These are phyloP conservation scores for Polyplosphaeria fusca DNA, from an alignment of 495 filamentous ascomycete genomes.

Conservation along the genomic window DNA sequence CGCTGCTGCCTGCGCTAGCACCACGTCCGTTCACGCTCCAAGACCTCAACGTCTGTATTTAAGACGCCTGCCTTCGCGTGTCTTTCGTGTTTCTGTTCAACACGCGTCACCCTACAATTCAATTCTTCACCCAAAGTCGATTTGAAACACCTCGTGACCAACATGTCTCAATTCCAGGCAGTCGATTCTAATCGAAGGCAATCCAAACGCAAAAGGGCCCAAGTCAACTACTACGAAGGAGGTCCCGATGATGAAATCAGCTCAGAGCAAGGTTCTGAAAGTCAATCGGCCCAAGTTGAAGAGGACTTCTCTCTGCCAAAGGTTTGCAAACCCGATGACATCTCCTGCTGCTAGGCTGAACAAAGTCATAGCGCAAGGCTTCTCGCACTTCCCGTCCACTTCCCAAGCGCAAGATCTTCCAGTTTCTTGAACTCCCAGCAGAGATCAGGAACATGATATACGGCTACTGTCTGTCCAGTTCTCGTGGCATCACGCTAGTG, in stretches of 20 bases:
- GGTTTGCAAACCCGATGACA: not conserved
- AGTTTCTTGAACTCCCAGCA: slow-evolving; percentile 33
- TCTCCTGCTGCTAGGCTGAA: not conserved
- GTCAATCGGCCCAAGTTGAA: not conserved
- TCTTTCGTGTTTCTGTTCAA: slow-evolving; percentile 20
- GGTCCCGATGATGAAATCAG: slow-evolving; percentile 23
- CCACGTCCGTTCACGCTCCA: not conserved
- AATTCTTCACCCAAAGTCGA: not conserved
- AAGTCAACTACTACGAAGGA: slow-evolving; percentile 30
- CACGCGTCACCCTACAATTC: no score
- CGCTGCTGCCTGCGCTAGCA: slow-evolving; percentile 23
- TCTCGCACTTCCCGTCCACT: slow-evolving; percentile 6
- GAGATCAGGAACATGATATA: slow-evolving; percentile 38
- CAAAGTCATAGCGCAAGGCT: slow-evolving; percentile 3
- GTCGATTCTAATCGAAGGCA: not conserved
- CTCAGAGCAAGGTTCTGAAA: no score
- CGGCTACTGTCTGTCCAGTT: slow-evolving; percentile 27
- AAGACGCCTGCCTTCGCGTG: slow-evolving; percentile 24
- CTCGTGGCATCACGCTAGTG: slow-evolving; percentile 24
- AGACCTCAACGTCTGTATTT: slow-evolving; percentile 7
- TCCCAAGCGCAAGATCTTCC: slow-evolving; percentile 32
- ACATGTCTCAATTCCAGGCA: slow-evolving; percentile 9
- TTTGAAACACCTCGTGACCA: not conserved
- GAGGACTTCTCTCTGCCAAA: slow-evolving; percentile 9
- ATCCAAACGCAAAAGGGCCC: slow-evolving; percentile 37